Percentiles rank a stretch among this genome's conserved stretches.
Conservation (phyloP, 1,139 yeast species). For the Nematodospora anomalae region DNA sequence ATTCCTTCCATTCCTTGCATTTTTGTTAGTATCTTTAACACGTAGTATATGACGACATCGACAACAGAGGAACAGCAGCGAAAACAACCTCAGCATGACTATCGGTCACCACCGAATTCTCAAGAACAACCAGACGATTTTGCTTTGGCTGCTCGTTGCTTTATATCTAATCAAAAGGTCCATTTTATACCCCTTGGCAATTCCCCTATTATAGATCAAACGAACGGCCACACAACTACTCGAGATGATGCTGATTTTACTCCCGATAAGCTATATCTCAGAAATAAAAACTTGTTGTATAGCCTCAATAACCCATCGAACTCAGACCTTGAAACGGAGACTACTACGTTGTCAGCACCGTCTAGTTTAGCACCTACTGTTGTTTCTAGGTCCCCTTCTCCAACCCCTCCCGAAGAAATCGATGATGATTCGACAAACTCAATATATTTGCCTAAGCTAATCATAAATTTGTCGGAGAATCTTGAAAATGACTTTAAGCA, state of each 20-base stretch:
- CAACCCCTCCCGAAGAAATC: conserved; percentile 17
- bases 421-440: conserved; percentile 33
- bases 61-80: too few relatives aligned
- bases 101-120: background rate
- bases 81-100: background rate
- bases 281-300: conserved; percentile 40
- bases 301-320: conserved; percentile 45
- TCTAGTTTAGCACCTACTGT: conserved; percentile 6
- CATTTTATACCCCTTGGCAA: conserved; percentile 38
- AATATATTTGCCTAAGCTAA: conserved; percentile 39
- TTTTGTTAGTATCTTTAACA: too few relatives aligned
- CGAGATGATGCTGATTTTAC: conserved; percentile 18
- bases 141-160: conserved; percentile 38
- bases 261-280: conserved; percentile 29
- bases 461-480: conserved; percentile 35
- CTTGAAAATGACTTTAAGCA: conserved; percentile 31
- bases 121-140: background rate
- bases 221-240: conserved; percentile 1
- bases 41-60: too few relatives aligned
- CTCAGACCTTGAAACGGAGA: conserved; percentile 40
- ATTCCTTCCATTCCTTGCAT: too few relatives aligned
- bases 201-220: conserved; percentile 2
- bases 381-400: conserved; percentile 13
- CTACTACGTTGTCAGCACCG: conserved; percentile 6
- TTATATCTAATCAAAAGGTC: conserved; percentile 37